Evolutionary conservation across 768 basidiomycete species (phyloP).

Genomic region (Russula ochroleuca): DNA sequence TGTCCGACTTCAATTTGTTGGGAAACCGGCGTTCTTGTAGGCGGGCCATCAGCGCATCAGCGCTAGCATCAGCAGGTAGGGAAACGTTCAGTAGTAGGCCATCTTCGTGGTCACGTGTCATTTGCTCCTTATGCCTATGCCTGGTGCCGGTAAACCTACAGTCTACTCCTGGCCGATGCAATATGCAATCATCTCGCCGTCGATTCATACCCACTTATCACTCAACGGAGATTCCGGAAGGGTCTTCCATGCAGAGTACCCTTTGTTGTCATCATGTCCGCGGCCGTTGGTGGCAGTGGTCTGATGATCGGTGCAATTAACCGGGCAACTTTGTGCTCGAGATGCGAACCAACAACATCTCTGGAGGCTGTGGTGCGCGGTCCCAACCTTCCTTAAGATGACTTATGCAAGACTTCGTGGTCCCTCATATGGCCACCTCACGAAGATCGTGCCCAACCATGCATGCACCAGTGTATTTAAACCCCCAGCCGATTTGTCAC

Average conservation of each 20-base stretch:
- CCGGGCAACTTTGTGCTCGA: too few species aligned
- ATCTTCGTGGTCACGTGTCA: too few species aligned
- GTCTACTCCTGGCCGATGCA: background rate
- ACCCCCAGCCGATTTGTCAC: background rate
- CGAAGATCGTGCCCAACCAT: background rate
- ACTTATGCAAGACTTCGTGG: constrained; percentile 7
- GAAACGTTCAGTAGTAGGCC: too few species aligned
- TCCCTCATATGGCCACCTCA: too few species aligned
- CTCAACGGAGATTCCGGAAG: background rate
- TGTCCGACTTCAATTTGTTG: background rate
- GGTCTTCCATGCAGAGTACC: background rate
- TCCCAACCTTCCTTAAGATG: background rate
- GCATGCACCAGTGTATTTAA: constrained; percentile 6
- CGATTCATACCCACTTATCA: background rate
- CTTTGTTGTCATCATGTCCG: background rate
- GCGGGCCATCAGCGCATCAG: too few species aligned
- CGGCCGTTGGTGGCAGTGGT: too few species aligned
- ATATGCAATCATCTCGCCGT: background rate
- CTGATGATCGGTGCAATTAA: background rate
- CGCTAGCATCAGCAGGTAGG: too few species aligned
- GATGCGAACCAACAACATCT: too few species aligned
- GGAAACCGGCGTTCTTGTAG: too few species aligned
- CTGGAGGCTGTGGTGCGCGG: background rate
- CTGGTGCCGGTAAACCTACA: background rate
- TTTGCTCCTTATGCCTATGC: background rate